Percentiles rank a stretch among this genome's conserved stretches.
These are phyloP conservation scores for Zostera marina DNA, from an alignment of 116 monocot genomes.

Conservation along the genomic window DNA sequence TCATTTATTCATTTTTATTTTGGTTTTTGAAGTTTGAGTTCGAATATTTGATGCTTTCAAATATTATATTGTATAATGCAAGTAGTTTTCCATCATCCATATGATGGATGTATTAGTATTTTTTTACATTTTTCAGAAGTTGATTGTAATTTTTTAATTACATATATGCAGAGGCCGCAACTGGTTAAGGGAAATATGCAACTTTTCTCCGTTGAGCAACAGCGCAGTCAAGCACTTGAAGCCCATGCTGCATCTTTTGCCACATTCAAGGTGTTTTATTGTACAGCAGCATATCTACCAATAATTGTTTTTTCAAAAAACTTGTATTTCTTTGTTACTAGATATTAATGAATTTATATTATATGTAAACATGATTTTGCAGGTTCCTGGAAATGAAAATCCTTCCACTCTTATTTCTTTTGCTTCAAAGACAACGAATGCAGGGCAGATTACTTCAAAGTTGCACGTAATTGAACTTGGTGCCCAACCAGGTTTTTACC, in stretches of 20 bases:
- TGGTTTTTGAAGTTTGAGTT: too few relatives aligned
- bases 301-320: background rate
- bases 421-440: conserved; percentile 84
- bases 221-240: conserved; percentile 98
- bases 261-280: conserved; percentile 49
- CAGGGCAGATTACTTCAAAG: conserved; percentile 86
- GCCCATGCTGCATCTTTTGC: conserved; percentile 99
- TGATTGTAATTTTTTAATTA: too few relatives aligned
- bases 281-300: background rate
- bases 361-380: background rate
- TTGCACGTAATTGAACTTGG: conserved; percentile 99
- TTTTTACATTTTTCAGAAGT: too few relatives aligned
- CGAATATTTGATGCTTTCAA: too few relatives aligned
- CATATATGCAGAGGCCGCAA: conserved; percentile 69
- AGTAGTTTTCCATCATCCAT: too few relatives aligned
- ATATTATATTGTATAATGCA: too few relatives aligned
- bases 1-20: too few relatives aligned
- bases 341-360: background rate
- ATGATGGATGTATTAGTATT: too few relatives aligned
- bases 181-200: conserved; percentile 98
- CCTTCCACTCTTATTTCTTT: conserved; percentile 84
- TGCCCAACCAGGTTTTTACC: conserved; percentile 71
- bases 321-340: background rate
- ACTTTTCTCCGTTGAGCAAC: conserved; percentile 97
- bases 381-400: conserved; percentile 85